These are phyloP conservation scores for Fistulifera pelliculosa DNA, from an alignment of 108 stramenopile species.

Conservation along the genomic window DNA sequence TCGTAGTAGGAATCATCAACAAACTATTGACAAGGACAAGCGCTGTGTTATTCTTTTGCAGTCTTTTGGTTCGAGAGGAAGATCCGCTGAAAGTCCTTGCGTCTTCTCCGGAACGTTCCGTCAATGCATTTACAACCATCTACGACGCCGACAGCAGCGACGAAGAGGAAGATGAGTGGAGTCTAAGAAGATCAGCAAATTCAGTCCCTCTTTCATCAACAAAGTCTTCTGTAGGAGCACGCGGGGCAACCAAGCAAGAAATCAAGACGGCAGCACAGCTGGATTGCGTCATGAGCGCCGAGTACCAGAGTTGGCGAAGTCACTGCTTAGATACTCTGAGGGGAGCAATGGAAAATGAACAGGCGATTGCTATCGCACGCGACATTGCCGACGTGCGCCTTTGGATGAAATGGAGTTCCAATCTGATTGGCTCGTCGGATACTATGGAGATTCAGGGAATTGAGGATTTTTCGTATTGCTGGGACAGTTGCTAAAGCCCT, in stretches of 20 bases:
- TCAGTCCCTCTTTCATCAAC: background rate
- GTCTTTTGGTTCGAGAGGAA: background rate
- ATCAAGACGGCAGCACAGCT: background rate
- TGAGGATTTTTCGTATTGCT: background rate
- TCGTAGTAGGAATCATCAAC: background rate
- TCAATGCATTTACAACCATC: background rate
- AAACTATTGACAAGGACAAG: background rate
- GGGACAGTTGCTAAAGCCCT: background rate
- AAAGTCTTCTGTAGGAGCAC: background rate
- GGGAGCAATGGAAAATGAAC: background rate
- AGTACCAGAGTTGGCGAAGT: background rate
- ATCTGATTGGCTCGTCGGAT: background rate
- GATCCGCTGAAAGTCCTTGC: background rate
- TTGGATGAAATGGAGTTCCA: background rate
- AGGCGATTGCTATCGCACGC: background rate
- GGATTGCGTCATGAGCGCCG: background rate
- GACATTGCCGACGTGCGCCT: background rate
- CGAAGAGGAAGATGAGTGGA: background rate
- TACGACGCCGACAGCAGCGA: background rate
- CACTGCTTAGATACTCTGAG: background rate
- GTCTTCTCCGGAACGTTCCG: background rate
- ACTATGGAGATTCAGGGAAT: background rate
- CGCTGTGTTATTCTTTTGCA: conserved; percentile 1
- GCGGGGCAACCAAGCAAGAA: background rate
- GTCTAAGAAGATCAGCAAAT: background rate